phyloP scores from a whole-genome alignment of 305 asterid genomes.

The Fraxinus velutina region DNA sequence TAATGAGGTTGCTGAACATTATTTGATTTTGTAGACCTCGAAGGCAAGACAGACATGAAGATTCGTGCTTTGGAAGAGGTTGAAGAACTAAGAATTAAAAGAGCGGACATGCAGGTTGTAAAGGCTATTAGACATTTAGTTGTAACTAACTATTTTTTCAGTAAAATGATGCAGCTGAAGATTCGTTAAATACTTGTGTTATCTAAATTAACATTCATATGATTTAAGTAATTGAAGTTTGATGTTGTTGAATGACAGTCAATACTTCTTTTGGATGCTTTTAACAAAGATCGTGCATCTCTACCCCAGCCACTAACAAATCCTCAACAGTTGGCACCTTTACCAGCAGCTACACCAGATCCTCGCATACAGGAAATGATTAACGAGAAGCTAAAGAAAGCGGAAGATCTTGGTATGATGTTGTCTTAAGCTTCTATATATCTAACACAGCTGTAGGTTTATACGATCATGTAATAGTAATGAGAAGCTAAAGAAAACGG shows the following conservation, averaged over 20 bases:
- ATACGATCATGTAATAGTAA: constrained; percentile 19
- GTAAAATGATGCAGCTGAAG: constrained; percentile 9
- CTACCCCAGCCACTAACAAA: constrained; percentile 79
- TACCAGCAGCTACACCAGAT: constrained; percentile 67
- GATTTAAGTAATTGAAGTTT: neutral
- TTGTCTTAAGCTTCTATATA: constrained; percentile 14
- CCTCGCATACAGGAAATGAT: constrained; percentile 81
- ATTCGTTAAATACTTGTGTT: neutral
- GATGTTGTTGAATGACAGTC: constrained; percentile 50
- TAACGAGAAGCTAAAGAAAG: constrained; percentile 79
- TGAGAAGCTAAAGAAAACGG: constrained; percentile 80
- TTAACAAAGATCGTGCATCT: constrained; percentile 87
- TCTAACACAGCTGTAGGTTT: neutral
- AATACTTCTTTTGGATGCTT: constrained; percentile 89
- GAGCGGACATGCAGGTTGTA: constrained; percentile 85
- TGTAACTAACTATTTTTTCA: neutral
- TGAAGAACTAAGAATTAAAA: constrained; percentile 68
- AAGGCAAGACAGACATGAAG: constrained; percentile 82
- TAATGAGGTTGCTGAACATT: constrained; percentile 14
- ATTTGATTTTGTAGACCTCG: constrained; percentile 53
- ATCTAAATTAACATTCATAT: neutral
- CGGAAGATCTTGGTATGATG: constrained; percentile 80
- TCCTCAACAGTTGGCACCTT: constrained; percentile 51
- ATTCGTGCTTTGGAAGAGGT: constrained; percentile 73
- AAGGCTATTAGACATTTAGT: constrained; percentile 14